Percentiles rank a stretch among this genome's conserved stretches.
phyloP scores from a whole-genome alignment of 2,329 filamentous ascomycete species.

The Keithomyces neogunnii region DNA sequence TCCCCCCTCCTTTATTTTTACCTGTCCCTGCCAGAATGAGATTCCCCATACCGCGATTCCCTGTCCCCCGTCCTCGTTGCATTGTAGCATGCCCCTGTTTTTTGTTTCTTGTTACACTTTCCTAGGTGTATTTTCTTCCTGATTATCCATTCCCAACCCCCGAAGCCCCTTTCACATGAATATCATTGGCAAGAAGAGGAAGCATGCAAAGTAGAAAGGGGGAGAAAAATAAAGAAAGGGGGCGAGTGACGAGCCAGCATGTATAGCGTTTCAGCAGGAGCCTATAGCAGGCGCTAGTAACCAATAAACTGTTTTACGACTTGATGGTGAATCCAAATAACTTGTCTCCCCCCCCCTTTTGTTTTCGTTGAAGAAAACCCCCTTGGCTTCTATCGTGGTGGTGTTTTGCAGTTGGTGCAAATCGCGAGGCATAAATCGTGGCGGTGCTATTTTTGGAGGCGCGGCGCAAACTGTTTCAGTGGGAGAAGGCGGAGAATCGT shows the following conservation, averaged over 20 bases:
- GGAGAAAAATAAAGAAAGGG: neutral
- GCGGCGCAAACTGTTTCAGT: neutral
- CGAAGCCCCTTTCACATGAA: neutral
- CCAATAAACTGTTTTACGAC: too few relatives aligned
- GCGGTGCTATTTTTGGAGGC: neutral
- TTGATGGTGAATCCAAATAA: too few relatives aligned
- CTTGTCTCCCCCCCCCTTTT: too few relatives aligned
- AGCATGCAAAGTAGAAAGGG: neutral
- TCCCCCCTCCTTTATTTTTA: too few relatives aligned
- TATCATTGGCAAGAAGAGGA: neutral
- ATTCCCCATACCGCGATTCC: too few relatives aligned
- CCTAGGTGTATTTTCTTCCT: neutral
- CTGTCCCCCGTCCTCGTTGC: too few relatives aligned
- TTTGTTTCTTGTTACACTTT: neutral
- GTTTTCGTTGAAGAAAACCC: too few relatives aligned
- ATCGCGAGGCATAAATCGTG: neutral
- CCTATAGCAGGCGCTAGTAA: too few relatives aligned
- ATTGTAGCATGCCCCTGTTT: neutral
- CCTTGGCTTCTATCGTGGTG: neutral
- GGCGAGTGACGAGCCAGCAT: neutral
- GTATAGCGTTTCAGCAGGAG: neutral
- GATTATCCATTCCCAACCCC: too few relatives aligned
- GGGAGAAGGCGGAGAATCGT: neutral
- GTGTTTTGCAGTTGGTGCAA: neutral
- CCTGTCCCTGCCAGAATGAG: too few relatives aligned